These are phyloP conservation scores for Colletotrichum kahawae DNA, from an alignment of 2,329 filamentous ascomycete species.

Conservation along the genomic window DNA sequence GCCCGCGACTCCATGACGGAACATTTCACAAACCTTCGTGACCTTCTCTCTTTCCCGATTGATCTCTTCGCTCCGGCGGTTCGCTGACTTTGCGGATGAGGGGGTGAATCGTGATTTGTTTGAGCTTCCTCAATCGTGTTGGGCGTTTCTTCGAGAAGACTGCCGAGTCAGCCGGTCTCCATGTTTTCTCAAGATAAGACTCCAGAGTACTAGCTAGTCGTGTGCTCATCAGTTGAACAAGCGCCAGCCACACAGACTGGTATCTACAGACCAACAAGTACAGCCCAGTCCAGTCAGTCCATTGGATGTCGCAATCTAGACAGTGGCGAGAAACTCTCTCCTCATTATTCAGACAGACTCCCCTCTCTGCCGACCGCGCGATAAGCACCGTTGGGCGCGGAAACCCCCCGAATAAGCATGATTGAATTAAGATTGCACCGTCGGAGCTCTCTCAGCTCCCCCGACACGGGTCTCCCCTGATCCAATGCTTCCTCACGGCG, in stretches of 20 bases:
- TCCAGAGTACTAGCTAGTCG: not conserved
- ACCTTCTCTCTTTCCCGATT: slow-evolving; percentile 9
- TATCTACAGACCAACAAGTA: not conserved
- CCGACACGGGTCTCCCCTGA: slow-evolving; percentile 1
- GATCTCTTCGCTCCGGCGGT: slow-evolving; percentile 12
- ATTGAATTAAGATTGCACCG: slow-evolving; percentile 14
- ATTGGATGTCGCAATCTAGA: not conserved
- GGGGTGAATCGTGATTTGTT: not conserved
- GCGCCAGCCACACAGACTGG: not conserved
- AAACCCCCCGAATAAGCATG: slow-evolving; percentile 12
- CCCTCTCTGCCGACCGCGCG: not conserved
- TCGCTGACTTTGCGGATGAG: not conserved
- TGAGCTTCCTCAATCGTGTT: not conserved
- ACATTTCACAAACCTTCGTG: not conserved
- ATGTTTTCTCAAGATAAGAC: slow-evolving; percentile 4
- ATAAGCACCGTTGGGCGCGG: not conserved
- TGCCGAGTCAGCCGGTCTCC: slow-evolving; percentile 17
- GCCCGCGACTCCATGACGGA: not conserved
- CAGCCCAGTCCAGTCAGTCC: not conserved
- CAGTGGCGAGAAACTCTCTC: not conserved
- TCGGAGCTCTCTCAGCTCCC: not conserved
- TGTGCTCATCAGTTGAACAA: not conserved
- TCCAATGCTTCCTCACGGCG: not conserved
- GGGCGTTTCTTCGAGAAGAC: not conserved
- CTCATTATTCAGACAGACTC: not conserved